Evolutionary conservation across 2,329 filamentous ascomycete genomes (phyloP), one percentile per base, ranked within the genome.

Genomic region (Fusarium nisikadoi): DNA sequence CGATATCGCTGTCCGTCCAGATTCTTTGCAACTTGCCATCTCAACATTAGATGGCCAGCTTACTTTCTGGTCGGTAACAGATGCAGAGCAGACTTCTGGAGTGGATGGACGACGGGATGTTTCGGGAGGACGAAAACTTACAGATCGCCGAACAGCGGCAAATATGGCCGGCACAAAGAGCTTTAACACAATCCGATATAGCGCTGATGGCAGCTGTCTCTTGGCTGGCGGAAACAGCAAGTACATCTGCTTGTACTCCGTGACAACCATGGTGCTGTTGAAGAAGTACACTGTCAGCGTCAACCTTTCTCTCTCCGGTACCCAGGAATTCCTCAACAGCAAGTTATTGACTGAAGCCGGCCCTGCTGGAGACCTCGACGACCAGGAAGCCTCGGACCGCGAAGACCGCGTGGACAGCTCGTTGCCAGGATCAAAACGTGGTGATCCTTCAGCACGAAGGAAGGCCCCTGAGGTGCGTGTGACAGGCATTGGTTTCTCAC

Each of bases 221-320:
- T 86, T 99, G 43, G 96, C 95, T 2, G 95, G 90, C 52, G 96
- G 96, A 36, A 97, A 96, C 86, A 98, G 94, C 90, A 99, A 99
- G 84, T 98, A 97, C 81, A 98, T 99, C 57, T 98, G 96, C 80
- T 83, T 99, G 64, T 99, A 99, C 83, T 95, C 97, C n/a, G 94
- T 97, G 36, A 91, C 91, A 64, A 97, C 95, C 2, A 94, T 96
- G 80, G 94, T 96, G 2, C 85, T 99, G 16, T 86, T 98, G 62
- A 97, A 97, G 81, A 98, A 98, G 80, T 99, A 93, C 79, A 98
- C 95, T 4, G 95, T 98, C 77, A 97, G 94, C 75, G 90, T 97
- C 78, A 99, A 99, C 81, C 86, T 98, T n/a, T 97, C 95, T 4
- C 86, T 99, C 6, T 95, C 97, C 25, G 96, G 96, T 50, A 99